phyloP scores from a whole-genome alignment of 768 basidiomycete genomes.

The Podaxis mareebaensis region DNA sequence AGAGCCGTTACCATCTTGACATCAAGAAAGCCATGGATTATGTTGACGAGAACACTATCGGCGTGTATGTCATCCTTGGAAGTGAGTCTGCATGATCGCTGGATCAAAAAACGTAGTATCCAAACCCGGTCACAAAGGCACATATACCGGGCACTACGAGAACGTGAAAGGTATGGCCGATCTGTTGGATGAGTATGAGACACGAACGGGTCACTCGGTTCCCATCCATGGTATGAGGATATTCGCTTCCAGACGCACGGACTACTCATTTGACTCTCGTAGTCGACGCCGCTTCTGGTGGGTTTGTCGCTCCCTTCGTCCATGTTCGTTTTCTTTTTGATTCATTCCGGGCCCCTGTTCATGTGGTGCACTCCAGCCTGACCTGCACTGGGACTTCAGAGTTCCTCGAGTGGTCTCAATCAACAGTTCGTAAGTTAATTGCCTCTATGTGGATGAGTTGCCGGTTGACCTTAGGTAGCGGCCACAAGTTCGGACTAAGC shows the following conservation, averaged over 20 bases:
- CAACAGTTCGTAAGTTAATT: conserved; percentile 51
- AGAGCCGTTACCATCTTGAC: conserved; percentile 56
- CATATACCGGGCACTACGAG: conserved; percentile 74
- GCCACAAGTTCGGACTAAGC: conserved; percentile 62
- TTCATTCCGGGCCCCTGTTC: conserved; percentile 25
- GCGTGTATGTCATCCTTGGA: conserved; percentile 56
- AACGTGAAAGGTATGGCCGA: conserved; percentile 85
- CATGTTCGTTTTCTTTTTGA: conserved; percentile 24
- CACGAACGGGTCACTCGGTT: conserved; percentile 56
- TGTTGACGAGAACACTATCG: conserved; percentile 77
- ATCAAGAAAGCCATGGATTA: conserved; percentile 63
- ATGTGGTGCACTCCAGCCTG: conserved; percentile 36
- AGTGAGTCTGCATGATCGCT: conserved; percentile 28
- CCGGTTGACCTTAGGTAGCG: conserved; percentile 46
- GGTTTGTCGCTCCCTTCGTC: conserved; percentile 68
- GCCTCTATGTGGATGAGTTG: conserved; percentile 38
- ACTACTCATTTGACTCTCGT: conserved; percentile 43
- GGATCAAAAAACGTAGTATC: conserved; percentile 48
- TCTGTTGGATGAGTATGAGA: conserved; percentile 64
- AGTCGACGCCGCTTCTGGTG: conserved; percentile 69
- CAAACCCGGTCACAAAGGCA: conserved; percentile 38
- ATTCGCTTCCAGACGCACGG: conserved; percentile 34
- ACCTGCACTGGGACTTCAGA: conserved; percentile 64
- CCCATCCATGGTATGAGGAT: conserved; percentile 68
- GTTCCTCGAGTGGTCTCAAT: conserved; percentile 61